Evolutionary conservation across 257 asterid species (phyloP), one percentile per base, ranked within the genome.

Genomic region (Galeopsis tetrahit): DNA sequence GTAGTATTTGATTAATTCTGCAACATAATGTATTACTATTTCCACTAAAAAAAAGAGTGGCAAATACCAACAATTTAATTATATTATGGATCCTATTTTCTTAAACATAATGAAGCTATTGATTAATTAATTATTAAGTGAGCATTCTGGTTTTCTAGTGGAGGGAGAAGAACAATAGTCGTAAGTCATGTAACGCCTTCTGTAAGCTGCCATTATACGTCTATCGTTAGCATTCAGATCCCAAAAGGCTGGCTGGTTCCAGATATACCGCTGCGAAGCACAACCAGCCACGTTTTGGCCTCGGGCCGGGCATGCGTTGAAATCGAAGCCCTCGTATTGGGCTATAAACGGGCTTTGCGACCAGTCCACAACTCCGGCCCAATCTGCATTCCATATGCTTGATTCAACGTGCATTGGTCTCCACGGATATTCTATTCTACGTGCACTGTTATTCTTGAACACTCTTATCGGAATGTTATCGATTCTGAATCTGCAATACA

Each of bases 291-390:
- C n/a, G n/a, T n/a, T n/a, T 10, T 2, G 13, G 0, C 5, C 9
- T 17, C 7, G 61, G 7, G 35, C 36, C 11, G 71, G 33, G n/a
- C 91, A 86, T 32, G 66, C 89, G 0, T 38, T 0, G 14, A 86
- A 33, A 0, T 33, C 69, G 15, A 88, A 88, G 65, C 77, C 79
- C 8, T 31, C 38, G 15, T 70, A 88, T 0, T 75, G 57, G 28
- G 87, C 78, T 0, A 70, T n/a, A 36, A 85, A 88, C 0, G 94
- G 94, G 14, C 84, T 81, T 3, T 73, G 72, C 4, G 32, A 31
- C 91, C 95, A 85, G 10, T 88, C 83, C 6, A 85, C 85, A 0
- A 0, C 10, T 4, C 91, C 90, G 0, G 90, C 85, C 88, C 87
- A 83, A 7, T 59, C 36, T 0, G 80, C 86, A 17, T 75, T 34